Evolutionary conservation across 257 asterid genomes (phyloP).

Genomic region (Solanum ossicruentum): DNA sequence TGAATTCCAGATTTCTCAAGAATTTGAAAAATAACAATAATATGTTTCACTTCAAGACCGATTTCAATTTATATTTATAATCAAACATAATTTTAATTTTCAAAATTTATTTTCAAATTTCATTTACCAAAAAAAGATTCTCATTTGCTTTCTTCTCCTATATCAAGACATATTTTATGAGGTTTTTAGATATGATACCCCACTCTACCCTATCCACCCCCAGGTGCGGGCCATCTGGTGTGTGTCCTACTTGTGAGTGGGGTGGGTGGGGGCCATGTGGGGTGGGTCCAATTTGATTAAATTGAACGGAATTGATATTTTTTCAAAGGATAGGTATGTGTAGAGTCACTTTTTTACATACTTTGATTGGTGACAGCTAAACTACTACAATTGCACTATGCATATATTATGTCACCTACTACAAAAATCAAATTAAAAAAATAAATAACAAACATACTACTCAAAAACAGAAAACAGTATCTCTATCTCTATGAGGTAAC

Average conservation of each 20-base stretch:
- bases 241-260: slow-evolving; percentile 1
- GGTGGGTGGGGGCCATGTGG: slow-evolving; percentile 28
- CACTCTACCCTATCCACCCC: neutral
- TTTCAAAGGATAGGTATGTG: neutral
- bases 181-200: neutral
- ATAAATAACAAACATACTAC: too few relatives aligned
- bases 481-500: too few relatives aligned
- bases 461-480: too few relatives aligned
- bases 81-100: too few relatives aligned
- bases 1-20: too few relatives aligned
- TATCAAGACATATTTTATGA: neutral
- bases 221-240: slow-evolving; percentile 22
- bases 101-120: too few relatives aligned
- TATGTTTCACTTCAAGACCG: too few relatives aligned
- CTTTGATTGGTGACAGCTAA: slow-evolving; percentile 9
- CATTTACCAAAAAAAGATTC: neutral
- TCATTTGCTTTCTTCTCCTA: neutral
- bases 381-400: neutral
- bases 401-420: neutral
- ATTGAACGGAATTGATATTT: neutral
- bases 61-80: too few relatives aligned
- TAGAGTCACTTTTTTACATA: neutral
- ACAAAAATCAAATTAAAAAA: neutral
- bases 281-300: slow-evolving; percentile 9
- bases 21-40: too few relatives aligned